Evolutionary conservation across 306 rosid genomes (phyloP).

Genomic region (Trichosanthes truncata): DNA sequence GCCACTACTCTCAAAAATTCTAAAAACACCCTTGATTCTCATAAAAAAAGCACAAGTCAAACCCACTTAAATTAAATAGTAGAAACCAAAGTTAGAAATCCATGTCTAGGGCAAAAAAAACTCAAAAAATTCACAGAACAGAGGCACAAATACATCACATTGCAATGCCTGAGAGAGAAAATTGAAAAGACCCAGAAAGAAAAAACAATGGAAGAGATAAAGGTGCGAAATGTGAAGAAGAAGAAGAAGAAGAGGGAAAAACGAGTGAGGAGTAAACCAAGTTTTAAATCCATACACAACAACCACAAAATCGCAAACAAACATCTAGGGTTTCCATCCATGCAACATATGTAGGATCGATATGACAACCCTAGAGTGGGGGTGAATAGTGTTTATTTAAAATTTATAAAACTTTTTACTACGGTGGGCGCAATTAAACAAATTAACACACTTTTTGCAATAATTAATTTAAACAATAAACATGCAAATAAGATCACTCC

Average conservation of each 20-base stretch:
- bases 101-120: neutral
- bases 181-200: neutral
- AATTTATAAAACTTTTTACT: too few species aligned
- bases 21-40: neutral
- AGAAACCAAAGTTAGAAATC: neutral
- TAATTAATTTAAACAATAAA: too few species aligned
- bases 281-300: too few species aligned
- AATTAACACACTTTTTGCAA: too few species aligned
- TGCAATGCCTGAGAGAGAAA: slow-evolving; percentile 8
- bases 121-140: neutral
- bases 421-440: too few species aligned
- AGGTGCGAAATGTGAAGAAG: neutral
- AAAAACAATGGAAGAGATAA: neutral
- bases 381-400: too few species aligned
- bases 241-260: slow-evolving; percentile 2
- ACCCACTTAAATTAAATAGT: neutral
- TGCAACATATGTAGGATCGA: too few species aligned
- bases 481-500: too few species aligned
- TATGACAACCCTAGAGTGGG: too few species aligned
- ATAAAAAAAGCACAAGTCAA: neutral
- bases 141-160: slow-evolving; percentile 6
- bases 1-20: neutral
- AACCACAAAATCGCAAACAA: too few species aligned
- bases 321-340: too few species aligned
- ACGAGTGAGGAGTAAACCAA: neutral